Percentiles rank a stretch among this genome's conserved stretches.
Evolutionary conservation across 768 basidiomycete species (phyloP).

Genomic region (Psilocybe cyanescens): DNA sequence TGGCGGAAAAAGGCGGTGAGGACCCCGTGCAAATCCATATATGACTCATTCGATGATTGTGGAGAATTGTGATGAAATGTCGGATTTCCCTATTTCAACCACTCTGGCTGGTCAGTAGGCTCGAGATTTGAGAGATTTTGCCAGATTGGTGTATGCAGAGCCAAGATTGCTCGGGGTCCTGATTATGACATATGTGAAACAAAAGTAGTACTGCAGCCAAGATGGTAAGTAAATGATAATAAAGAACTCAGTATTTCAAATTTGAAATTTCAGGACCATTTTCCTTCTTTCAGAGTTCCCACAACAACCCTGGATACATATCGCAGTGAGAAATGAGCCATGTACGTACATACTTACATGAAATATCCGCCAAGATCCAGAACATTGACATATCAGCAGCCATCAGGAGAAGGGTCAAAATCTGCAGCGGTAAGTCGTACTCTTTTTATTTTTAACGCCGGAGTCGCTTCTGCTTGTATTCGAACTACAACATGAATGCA

Average conservation of each 20-base stretch:
- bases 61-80: background rate
- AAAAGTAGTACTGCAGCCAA: background rate
- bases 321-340: conserved; percentile 11
- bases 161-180: background rate
- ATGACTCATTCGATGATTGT: background rate
- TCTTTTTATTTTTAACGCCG: conserved; percentile 21
- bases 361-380: conserved; percentile 23
- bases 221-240: background rate
- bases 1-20: background rate
- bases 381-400: conserved; percentile 21
- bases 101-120: background rate
- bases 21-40: background rate
- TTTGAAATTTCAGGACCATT: background rate
- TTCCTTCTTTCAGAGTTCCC: background rate
- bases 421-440: conserved; percentile 26
- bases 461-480: conserved; percentile 7
- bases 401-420: conserved; percentile 17
- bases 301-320: background rate
- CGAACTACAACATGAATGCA: conserved; percentile 26
- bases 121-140: background rate
- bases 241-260: background rate
- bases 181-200: conserved; percentile 2
- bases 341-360: conserved; percentile 24
- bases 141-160: background rate
- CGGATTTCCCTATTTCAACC: background rate